These are phyloP conservation scores for Metschnikowia kunwiensis DNA, from an alignment of 805 yeast species.

Conservation along the genomic window DNA sequence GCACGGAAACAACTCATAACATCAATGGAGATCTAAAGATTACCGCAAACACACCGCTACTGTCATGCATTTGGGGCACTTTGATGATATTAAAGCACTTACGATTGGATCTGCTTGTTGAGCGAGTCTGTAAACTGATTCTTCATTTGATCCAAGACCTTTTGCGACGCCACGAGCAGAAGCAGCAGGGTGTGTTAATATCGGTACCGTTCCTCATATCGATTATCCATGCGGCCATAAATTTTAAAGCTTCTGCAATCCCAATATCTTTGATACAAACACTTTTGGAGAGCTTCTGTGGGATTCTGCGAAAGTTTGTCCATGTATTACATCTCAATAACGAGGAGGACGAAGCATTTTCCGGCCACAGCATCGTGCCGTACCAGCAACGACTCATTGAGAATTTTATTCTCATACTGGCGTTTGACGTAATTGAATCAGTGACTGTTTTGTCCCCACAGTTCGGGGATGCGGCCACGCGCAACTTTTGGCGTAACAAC, in stretches of 20 bases:
- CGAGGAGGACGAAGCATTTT: slow-evolving; percentile 27
- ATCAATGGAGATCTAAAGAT: slow-evolving; percentile 1
- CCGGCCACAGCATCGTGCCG: slow-evolving; percentile 29
- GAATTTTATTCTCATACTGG: slow-evolving; percentile 46
- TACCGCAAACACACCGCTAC: slow-evolving; percentile 29
- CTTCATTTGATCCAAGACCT: slow-evolving; percentile 26
- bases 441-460: slow-evolving; percentile 30
- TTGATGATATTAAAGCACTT: slow-evolving; percentile 43
- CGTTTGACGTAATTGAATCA: slow-evolving; percentile 56
- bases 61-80: slow-evolving; percentile 43
- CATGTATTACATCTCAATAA: slow-evolving; percentile 23
- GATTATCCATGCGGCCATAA: slow-evolving; percentile 51
- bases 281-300: slow-evolving; percentile 18
- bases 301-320: slow-evolving; percentile 20
- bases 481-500: slow-evolving; percentile 27
- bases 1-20: slow-evolving; percentile 24
- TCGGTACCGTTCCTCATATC: slow-evolving; percentile 61
- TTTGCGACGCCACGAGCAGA: slow-evolving; percentile 22
- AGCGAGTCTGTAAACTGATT: slow-evolving; percentile 32
- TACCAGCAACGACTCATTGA: slow-evolving; percentile 43
- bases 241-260: slow-evolving; percentile 63
- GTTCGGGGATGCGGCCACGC: slow-evolving; percentile 21
- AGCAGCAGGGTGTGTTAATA: slow-evolving; percentile 21
- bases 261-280: slow-evolving; percentile 27
- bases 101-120: slow-evolving; percentile 49